phyloP scores from a whole-genome alignment of 2,329 filamentous ascomycete genomes.

The Magnaporthales sp. region DNA sequence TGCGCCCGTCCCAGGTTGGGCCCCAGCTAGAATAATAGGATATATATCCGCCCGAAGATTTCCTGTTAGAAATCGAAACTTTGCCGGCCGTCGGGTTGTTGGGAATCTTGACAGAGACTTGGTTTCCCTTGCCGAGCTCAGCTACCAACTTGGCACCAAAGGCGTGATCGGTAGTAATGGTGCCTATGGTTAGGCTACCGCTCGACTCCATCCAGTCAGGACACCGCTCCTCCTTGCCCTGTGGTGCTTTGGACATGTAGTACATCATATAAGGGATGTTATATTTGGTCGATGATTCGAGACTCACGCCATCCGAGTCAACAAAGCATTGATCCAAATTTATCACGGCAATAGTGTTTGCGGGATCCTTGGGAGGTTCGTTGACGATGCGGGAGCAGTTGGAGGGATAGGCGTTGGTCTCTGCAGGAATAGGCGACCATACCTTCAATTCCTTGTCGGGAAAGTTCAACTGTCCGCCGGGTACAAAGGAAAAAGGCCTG shows the following conservation, averaged over 20 bases:
- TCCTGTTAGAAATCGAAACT: not conserved
- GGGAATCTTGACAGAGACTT: constrained; percentile 25
- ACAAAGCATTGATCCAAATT: not conserved
- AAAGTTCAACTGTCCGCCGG: not conserved
- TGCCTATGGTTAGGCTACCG: constrained; percentile 25
- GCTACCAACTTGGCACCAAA: not conserved
- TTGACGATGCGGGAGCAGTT: not conserved
- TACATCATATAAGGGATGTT: not conserved
- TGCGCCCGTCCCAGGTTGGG: not conserved
- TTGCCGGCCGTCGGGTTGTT: constrained; percentile 20
- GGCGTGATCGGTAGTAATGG: constrained; percentile 15
- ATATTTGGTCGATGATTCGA: not conserved
- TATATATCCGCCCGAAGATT: not conserved
- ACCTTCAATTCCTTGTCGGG: not conserved
- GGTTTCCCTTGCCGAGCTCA: not conserved
- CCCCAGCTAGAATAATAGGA: not conserved
- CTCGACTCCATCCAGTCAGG: constrained; percentile 14
- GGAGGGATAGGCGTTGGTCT: too few relatives aligned
- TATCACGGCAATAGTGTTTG: not conserved
- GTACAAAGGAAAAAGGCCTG: not conserved
- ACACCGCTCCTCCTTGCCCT: not conserved
- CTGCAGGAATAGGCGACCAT: not conserved
- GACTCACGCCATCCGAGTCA: not conserved
- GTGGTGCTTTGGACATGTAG: not conserved
- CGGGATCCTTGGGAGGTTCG: not conserved